These are phyloP conservation scores for Litsea cubeba DNA, from an alignment of 164 flowering plant species.

Conservation along the genomic window DNA sequence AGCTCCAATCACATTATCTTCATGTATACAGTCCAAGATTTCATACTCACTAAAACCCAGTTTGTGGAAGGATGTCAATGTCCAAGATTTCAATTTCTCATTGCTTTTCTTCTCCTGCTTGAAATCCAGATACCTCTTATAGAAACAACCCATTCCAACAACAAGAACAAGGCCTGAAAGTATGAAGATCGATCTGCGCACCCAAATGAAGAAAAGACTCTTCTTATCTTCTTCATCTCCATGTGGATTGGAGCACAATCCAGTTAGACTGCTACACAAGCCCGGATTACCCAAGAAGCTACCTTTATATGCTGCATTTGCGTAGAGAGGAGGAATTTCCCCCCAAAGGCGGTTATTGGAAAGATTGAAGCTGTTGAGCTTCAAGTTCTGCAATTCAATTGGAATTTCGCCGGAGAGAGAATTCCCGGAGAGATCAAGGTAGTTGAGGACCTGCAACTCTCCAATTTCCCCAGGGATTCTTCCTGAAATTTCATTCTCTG, in stretches of 20 bases:
- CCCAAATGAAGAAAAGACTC: slow-evolving; percentile 31
- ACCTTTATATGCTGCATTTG: slow-evolving; percentile 25
- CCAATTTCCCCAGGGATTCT: slow-evolving; percentile 56
- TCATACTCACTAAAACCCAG: slow-evolving; percentile 57
- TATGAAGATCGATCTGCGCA: slow-evolving; percentile 42
- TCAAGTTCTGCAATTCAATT: slow-evolving; percentile 52
- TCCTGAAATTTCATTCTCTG: slow-evolving; percentile 67
- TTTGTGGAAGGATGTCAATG: slow-evolving; percentile 56
- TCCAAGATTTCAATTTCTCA: slow-evolving; percentile 45
- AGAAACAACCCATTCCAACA: slow-evolving; percentile 50
- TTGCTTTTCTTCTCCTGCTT: slow-evolving; percentile 34
- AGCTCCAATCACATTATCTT: slow-evolving; percentile 63
- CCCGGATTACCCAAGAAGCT: slow-evolving; percentile 71
- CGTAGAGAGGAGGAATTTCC: slow-evolving; percentile 49
- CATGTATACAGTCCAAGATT: slow-evolving; percentile 44
- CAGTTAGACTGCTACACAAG: slow-evolving; percentile 41
- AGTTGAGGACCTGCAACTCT: slow-evolving; percentile 40
- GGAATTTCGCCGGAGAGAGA: slow-evolving; percentile 62
- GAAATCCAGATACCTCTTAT: slow-evolving; percentile 32
- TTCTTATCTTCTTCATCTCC: slow-evolving; percentile 6
- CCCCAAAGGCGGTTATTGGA: slow-evolving; percentile 68
- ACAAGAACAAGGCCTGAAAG: slow-evolving; percentile 49
- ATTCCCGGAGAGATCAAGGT: slow-evolving; percentile 70
- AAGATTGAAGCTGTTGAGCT: slow-evolving; percentile 65
- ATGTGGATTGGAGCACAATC: slow-evolving; percentile 30